Conservation (phyloP, 2,329 filamentous ascomycete genomes). For the Seiridium cupressi region DNA sequence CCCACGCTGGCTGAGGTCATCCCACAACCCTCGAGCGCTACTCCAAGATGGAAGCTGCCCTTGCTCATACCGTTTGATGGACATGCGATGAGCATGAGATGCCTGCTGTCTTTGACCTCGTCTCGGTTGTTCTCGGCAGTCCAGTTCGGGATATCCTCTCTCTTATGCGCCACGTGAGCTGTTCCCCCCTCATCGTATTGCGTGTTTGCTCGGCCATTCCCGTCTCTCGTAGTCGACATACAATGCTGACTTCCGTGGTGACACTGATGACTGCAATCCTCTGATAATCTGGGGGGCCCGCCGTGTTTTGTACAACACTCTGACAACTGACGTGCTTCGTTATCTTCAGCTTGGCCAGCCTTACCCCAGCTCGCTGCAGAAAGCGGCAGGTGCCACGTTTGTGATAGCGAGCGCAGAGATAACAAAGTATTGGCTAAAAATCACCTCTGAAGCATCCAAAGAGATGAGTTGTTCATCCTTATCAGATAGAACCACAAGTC, state of each 20-base stretch:
- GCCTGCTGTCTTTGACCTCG: not conserved
- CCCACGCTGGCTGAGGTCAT: not conserved
- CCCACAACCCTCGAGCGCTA: not conserved
- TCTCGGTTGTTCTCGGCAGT: too few species aligned
- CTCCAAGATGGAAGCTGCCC: not conserved
- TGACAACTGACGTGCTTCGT: not conserved
- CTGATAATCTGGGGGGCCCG: not conserved
- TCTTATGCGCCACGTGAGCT: too few species aligned
- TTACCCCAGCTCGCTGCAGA: constrained; percentile 1
- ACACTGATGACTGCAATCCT: too few species aligned
- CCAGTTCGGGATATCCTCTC: too few species aligned
- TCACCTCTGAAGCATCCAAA: not conserved
- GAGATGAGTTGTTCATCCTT: too few species aligned
- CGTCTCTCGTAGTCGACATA: too few species aligned
- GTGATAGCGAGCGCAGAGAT: not conserved
- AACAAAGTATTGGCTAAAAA: not conserved
- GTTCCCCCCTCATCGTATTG: too few species aligned
- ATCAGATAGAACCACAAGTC: too few species aligned
- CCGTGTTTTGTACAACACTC: not conserved
- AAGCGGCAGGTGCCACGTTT: constrained; percentile 6
- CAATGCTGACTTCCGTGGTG: too few species aligned
- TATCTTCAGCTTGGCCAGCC: not conserved
- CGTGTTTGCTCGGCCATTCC: too few species aligned
- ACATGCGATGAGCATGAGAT: not conserved
- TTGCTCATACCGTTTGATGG: not conserved